Evolutionary conservation across 495 filamentous ascomycete species (phyloP).

Genomic region (Podospora anserina): DNA sequence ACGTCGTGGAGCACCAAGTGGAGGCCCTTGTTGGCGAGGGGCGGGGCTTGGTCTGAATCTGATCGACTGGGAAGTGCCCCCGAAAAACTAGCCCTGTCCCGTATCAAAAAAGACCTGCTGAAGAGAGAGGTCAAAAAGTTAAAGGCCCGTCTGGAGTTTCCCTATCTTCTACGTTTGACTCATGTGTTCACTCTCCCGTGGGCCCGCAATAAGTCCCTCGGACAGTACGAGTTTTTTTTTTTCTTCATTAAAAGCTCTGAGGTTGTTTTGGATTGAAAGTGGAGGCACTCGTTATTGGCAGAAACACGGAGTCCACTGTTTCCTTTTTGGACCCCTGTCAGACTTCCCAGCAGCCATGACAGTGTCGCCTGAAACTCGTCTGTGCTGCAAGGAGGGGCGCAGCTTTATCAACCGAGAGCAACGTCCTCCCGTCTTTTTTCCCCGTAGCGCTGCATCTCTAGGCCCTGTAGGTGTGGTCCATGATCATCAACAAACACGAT

Average conservation of each 20-base stretch:
- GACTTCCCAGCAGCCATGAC: conserved; percentile 24
- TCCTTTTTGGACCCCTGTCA: conserved; percentile 23
- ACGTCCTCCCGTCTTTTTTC: neutral
- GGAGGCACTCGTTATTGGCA: conserved; percentile 23
- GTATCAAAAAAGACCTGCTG: neutral
- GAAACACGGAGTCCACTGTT: conserved; percentile 24
- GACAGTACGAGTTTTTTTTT: neutral
- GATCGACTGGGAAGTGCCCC: neutral
- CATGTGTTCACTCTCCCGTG: neutral
- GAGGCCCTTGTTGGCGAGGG: conserved; percentile 22
- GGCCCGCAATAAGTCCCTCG: neutral
- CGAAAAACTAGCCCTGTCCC: too few species aligned
- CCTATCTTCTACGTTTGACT: neutral
- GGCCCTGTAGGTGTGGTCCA: neutral
- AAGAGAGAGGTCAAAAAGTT: neutral
- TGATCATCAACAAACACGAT: conserved; percentile 18
- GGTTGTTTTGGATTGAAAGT: conserved; percentile 34
- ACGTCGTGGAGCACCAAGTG: conserved; percentile 31
- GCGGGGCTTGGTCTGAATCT: conserved; percentile 24
- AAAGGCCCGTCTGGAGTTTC: neutral
- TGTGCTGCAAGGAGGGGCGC: conserved; percentile 28
- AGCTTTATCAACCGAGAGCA: conserved; percentile 19
- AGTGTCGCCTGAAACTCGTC: conserved; percentile 37
- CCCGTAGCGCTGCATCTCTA: neutral
- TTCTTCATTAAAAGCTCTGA: conserved; percentile 19